Conservation (phyloP, 2,329 filamentous ascomycete species). For the Diplodia intermedia region DNA sequence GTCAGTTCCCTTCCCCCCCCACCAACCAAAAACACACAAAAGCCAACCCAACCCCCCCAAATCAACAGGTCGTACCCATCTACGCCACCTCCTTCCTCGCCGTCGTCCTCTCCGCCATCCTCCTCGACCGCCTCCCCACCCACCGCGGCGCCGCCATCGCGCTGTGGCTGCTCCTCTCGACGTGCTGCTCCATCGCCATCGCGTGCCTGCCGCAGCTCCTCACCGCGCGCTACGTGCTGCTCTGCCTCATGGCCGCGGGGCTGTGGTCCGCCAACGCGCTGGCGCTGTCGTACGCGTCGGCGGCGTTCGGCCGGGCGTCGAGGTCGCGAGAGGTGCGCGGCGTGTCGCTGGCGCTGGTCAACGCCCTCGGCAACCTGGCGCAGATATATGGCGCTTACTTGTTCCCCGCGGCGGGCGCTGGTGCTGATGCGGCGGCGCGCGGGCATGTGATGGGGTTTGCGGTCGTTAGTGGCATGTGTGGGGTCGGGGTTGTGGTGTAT, state of each 20-base stretch:
- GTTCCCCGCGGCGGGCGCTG: slow-evolving; percentile 57
- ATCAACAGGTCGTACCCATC: slow-evolving; percentile 53
- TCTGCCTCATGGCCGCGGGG: slow-evolving; percentile 64
- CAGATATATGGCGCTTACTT: slow-evolving; percentile 63
- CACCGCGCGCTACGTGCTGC: slow-evolving; percentile 61
- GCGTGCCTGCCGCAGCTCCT: slow-evolving; percentile 56
- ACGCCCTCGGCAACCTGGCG: slow-evolving; percentile 62
- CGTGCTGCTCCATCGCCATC: slow-evolving; percentile 45
- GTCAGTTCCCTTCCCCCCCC: slow-evolving; percentile 27
- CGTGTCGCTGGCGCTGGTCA: slow-evolving; percentile 61
- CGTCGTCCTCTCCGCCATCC: slow-evolving; percentile 55
- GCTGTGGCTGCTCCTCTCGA: slow-evolving; percentile 54
- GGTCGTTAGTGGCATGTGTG: slow-evolving; percentile 45
- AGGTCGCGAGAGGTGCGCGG: slow-evolving; percentile 60
- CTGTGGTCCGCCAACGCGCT: slow-evolving; percentile 62
- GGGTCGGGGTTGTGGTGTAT: slow-evolving; percentile 42
- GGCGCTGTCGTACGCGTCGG: slow-evolving; percentile 59
- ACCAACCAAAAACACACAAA: too few species aligned
- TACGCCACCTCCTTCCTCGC: slow-evolving; percentile 61
- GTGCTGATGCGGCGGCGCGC: slow-evolving; percentile 43
- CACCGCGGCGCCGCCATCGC: slow-evolving; percentile 59
- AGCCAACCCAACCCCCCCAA: too few species aligned
- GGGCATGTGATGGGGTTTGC: slow-evolving; percentile 45
- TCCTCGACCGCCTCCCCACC: slow-evolving; percentile 55
- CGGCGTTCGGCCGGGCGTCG: slow-evolving; percentile 53